Percentiles rank a stretch among this genome's conserved stretches.
Conservation (phyloP, 2,329 filamentous ascomycete genomes). For the Beauveria asiatica region DNA sequence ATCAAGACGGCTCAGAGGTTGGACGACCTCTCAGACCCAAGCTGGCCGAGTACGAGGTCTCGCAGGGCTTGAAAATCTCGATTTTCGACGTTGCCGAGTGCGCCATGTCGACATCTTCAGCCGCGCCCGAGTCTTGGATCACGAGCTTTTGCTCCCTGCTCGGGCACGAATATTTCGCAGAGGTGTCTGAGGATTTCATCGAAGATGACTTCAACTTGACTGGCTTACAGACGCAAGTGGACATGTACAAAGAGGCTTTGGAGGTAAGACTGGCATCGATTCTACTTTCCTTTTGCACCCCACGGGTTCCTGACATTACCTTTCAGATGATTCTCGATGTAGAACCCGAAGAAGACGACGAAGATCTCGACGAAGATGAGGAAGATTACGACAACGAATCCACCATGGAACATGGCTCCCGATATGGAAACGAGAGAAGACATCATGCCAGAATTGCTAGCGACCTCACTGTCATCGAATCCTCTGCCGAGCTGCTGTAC, state of each 20-base stretch:
- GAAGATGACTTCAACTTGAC: constrained; percentile 99
- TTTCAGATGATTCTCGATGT: constrained; percentile 90
- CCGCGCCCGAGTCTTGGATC: constrained; percentile 84
- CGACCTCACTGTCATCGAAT: constrained; percentile 92
- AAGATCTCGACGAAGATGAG: constrained; percentile 73
- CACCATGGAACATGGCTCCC: constrained; percentile 41
- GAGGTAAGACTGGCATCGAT: constrained; percentile 45
- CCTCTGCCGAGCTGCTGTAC: constrained; percentile 95
- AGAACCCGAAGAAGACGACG: constrained; percentile 89
- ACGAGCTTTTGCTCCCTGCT: constrained; percentile 91
- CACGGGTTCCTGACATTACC: neutral
- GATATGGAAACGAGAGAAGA: constrained; percentile 55
- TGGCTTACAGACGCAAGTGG: constrained; percentile 86
- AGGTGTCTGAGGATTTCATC: constrained; percentile 98
- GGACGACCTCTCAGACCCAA: neutral
- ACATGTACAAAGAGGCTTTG: constrained; percentile 97
- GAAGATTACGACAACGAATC: constrained; percentile 66
- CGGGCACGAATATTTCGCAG: constrained; percentile 97
- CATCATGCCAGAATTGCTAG: constrained; percentile 79
- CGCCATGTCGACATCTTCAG: constrained; percentile 52
- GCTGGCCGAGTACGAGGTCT: neutral
- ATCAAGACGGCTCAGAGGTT: neutral
- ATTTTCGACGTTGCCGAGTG: neutral
- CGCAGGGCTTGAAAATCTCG: neutral
- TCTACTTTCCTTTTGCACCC: neutral